Base-by-base conservation (phyloP, 2,329 filamentous ascomycete species). In the Grosmannia penicillata region DNA sequence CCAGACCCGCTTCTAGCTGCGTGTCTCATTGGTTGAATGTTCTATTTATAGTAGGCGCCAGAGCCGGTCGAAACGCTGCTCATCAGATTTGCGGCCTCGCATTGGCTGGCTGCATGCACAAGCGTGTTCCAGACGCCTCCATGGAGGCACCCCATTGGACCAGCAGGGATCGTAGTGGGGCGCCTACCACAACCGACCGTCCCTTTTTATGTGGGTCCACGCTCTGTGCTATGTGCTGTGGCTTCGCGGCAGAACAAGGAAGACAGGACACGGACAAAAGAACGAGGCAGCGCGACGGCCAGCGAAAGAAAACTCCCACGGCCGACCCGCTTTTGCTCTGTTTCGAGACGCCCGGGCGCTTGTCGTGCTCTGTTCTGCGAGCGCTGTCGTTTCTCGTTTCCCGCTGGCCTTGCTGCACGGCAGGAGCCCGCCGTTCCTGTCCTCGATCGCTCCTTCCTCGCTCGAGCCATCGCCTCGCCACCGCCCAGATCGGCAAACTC, bases 11-110 rank as follows among this genome's bases (percentile, higher is more conserved):
- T 39, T 32, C 27, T 29, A 35, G 34, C 26, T 18, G 18, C 21
- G 4, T 23, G 33, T 36, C 36, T 37, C 36, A 44, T 46, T 47
- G 44, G 44, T 23, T 34, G 36, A 15, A 8, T 13, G 4, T 24
- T 47, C 45, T 47, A 47, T 47, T 46, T 46, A 32, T 47, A 47
- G 45, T 45, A 47, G 40, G 40, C 44, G 45, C 45, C 45, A 43
- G 45, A 40, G 29, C 36, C 36, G 42, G 40, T 41, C 44, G 44
- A 46, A 47, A 46, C 45, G 36, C 42, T 13, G 34, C 34, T 32
- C 39, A 39, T 24, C 42, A 39, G 29, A 37, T 25, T 28, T 13
- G 29, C 24, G 25, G 30, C 10, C 10, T 10, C 11, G 42, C 25
- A 47, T 46, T 47, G 44, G 45, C 36, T 26, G 4, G 8, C 2